Conservation (phyloP, 2,329 filamentous ascomycete genomes). For the Cryphonectria radicalis region DNA sequence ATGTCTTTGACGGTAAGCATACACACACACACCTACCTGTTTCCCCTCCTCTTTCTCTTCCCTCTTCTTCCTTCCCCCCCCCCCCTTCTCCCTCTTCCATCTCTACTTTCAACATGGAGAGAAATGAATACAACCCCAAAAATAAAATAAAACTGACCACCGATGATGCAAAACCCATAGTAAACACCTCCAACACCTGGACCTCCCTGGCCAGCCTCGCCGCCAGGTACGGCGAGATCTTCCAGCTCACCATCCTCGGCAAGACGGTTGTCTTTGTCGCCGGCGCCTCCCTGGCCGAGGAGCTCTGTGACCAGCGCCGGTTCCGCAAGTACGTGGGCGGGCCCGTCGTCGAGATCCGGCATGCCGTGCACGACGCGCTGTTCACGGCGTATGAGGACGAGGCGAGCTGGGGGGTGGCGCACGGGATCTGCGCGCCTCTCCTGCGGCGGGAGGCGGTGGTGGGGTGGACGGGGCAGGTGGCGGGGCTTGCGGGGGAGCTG, state of each 20-base stretch:
- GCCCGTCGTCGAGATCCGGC: slow-evolving; percentile 56
- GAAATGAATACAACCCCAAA: background rate
- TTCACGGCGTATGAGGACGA: slow-evolving; percentile 57
- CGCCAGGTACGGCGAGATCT: slow-evolving; percentile 53
- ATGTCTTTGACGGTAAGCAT: slow-evolving; percentile 46
- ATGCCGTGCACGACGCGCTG: slow-evolving; percentile 54
- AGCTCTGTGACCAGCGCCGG: slow-evolving; percentile 55
- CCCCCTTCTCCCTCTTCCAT: background rate
- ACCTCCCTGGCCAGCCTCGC: slow-evolving; percentile 52
- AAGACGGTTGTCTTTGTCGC: slow-evolving; percentile 48
- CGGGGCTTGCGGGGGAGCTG: slow-evolving; percentile 53
- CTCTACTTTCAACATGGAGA: background rate
- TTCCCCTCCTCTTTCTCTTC: too few species aligned
- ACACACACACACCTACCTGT: background rate
- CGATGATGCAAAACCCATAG: background rate
- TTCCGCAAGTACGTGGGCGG: slow-evolving; percentile 60
- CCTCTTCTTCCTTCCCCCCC: too few species aligned
- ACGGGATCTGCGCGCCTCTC: slow-evolving; percentile 56
- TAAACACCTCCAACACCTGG: slow-evolving; percentile 55
- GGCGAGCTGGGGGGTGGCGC: slow-evolving; percentile 53
- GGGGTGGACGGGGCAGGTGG: slow-evolving; percentile 51
- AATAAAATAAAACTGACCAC: background rate
- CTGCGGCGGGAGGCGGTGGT: slow-evolving; percentile 42
- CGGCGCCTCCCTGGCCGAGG: slow-evolving; percentile 46
- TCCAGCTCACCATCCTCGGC: slow-evolving; percentile 48